Evolutionary conservation across 306 rosid species (phyloP).

Genomic region (Elaeagnus macrophylla): DNA sequence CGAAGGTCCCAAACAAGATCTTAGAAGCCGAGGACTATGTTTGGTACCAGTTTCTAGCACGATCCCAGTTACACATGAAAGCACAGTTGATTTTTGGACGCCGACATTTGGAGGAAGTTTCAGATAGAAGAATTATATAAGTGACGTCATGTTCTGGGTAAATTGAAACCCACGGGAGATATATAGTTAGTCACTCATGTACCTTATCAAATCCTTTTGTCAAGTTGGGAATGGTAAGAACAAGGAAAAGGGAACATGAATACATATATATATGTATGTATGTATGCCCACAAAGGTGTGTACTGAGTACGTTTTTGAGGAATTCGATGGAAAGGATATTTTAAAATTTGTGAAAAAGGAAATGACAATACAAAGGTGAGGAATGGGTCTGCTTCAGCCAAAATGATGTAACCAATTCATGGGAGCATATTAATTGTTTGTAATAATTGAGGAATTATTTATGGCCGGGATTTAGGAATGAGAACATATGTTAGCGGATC

Average conservation of each 20-base stretch:
- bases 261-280: too few relatives aligned
- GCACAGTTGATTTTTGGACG: constrained; percentile 90
- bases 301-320: constrained; percentile 4
- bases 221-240: constrained; percentile 64
- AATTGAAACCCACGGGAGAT: constrained; percentile 14
- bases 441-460: constrained; percentile 61
- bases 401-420: constrained; percentile 43
- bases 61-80: constrained; percentile 82
- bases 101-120: constrained; percentile 81
- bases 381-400: constrained; percentile 57
- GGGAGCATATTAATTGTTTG: constrained; percentile 47
- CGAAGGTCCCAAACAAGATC: constrained; percentile 72
- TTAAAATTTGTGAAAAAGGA: constrained; percentile 33
- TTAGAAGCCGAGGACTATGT: constrained; percentile 87
- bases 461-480: constrained; percentile 43
- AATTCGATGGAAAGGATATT: constrained; percentile 28
- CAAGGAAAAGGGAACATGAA: constrained; percentile 12
- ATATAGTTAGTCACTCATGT: constrained; percentile 22
- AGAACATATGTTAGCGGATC: constrained; percentile 33
- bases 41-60: constrained; percentile 92
- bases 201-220: constrained; percentile 58
- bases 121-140: constrained; percentile 37
- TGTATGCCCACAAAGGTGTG: constrained; percentile 34
- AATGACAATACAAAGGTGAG: constrained; percentile 43
- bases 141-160: background rate